Evolutionary conservation across 108 stramenopile species (phyloP).

Genomic region (Phaeodactylum tricornutum): DNA sequence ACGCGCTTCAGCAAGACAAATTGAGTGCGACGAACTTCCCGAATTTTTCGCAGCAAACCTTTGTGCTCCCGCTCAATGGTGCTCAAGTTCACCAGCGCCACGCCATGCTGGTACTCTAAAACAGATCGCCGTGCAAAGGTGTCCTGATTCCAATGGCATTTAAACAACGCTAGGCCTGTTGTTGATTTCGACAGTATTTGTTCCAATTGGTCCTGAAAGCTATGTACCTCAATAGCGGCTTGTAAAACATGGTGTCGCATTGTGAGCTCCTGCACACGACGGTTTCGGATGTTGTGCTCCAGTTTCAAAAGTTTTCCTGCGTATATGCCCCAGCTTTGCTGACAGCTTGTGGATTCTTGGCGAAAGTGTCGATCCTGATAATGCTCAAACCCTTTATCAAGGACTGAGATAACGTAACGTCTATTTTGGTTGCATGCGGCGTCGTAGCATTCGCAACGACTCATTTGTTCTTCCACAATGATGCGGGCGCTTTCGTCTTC

Average conservation of each 20-base stretch:
- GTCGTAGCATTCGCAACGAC: conserved; percentile 5
- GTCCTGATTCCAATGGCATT: background rate
- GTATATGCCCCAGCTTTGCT: conserved; percentile 1
- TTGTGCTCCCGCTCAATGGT: conserved; percentile 4
- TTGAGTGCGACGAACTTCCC: background rate
- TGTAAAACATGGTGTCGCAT: background rate
- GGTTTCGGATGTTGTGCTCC: conserved; percentile 4
- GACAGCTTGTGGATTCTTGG: background rate
- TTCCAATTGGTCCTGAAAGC: conserved; percentile 3
- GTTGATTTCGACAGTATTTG: no score
- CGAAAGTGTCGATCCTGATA: background rate
- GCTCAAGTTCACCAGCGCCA: background rate
- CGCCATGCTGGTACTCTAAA: conserved; percentile 8
- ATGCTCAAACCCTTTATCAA: conserved; percentile 11
- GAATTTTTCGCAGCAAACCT: no score
- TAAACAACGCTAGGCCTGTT: conserved; percentile 6
- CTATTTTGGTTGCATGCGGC: conserved; percentile 9
- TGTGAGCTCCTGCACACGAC: background rate
- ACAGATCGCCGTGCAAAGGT: conserved; percentile 1
- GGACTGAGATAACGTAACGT: background rate
- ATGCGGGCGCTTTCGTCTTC: conserved; percentile 1
- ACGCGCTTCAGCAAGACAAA: background rate
- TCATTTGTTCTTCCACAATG: conserved; percentile 5
- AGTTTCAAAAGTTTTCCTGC: background rate
- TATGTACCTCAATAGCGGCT: background rate